Conservation (phyloP, 1,284 basidiomycete species). For the Ustilago xerochloae region DNA sequence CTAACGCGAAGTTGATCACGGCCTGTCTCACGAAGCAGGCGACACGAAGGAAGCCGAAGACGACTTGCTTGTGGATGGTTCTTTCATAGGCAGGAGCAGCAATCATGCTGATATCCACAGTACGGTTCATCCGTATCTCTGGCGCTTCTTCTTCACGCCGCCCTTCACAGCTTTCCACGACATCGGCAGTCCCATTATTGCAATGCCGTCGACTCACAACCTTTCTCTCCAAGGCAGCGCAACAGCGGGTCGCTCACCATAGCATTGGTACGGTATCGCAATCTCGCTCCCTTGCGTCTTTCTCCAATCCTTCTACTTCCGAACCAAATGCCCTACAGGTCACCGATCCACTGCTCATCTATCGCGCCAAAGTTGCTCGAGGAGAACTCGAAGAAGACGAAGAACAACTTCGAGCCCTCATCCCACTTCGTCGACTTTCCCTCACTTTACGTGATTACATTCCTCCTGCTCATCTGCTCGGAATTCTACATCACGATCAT, state of each 20-base stretch:
- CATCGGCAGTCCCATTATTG: not conserved
- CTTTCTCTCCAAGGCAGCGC: not conserved
- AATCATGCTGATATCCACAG: slow-evolving; percentile 26
- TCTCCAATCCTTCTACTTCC: not conserved
- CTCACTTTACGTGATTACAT: slow-evolving; percentile 72
- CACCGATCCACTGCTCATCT: slow-evolving; percentile 58
- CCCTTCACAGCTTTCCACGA: not conserved
- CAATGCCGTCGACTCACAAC: slow-evolving; percentile 3
- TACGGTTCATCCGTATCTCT: slow-evolving; percentile 11
- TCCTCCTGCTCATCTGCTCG: slow-evolving; percentile 69
- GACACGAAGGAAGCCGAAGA: too few species aligned
- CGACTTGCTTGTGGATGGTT: too few species aligned
- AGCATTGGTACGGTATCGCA: too few species aligned
- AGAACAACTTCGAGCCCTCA: slow-evolving; percentile 76
- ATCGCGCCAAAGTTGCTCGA: slow-evolving; percentile 69
- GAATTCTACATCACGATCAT: slow-evolving; percentile 53
- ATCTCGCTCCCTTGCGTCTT: too few species aligned
- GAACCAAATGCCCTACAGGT: slow-evolving; percentile 42
- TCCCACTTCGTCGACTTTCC: slow-evolving; percentile 73
- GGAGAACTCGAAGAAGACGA: slow-evolving; percentile 75
- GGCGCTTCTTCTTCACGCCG: slow-evolving; percentile 2
- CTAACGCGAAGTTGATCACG: too few species aligned
- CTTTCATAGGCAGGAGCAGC: not conserved
- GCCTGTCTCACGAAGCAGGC: too few species aligned
- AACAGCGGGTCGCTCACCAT: not conserved